Percentiles rank a stretch among this genome's conserved stretches.
Conservation (phyloP, 441 rosid genomes). For the Erodium trifolium region DNA sequence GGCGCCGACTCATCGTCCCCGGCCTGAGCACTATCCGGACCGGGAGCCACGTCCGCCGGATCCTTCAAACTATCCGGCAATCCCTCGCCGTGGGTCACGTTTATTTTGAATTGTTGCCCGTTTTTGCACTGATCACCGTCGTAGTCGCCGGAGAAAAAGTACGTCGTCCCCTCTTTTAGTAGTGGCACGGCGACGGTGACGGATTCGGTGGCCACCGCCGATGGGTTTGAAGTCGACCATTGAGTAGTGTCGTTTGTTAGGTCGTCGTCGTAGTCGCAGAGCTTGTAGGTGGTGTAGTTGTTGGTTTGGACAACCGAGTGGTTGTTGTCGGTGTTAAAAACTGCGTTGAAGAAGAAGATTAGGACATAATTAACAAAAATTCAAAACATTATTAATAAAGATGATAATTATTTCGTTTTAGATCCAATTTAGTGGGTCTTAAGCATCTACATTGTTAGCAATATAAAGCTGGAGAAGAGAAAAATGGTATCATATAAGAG, state of each 20-base stretch:
- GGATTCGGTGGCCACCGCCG: constrained; percentile 46
- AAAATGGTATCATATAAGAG: too few species aligned
- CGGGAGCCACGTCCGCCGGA: constrained; percentile 51
- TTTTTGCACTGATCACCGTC: constrained; percentile 79
- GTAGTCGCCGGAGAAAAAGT: constrained; percentile 77
- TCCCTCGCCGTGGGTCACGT: constrained; percentile 69
- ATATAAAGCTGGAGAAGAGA: too few species aligned
- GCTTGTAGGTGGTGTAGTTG: constrained; percentile 58
- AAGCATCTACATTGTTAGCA: too few species aligned
- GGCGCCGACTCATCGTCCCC: constrained; percentile 60
- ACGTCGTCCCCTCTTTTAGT: constrained; percentile 55
- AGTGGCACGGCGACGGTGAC: constrained; percentile 65
- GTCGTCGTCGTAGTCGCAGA: constrained; percentile 60
- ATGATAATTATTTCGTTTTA: too few species aligned
- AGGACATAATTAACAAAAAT: too few species aligned
- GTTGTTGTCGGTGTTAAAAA: constrained; percentile 75
- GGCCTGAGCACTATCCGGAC: constrained; percentile 43
- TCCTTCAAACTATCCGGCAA: constrained; percentile 45
- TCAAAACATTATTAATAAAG: too few species aligned
- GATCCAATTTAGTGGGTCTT: too few species aligned
- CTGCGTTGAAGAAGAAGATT: constrained; percentile 28
- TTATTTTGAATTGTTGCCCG: constrained; percentile 59
- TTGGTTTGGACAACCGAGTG: constrained; percentile 85
- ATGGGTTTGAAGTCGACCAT: constrained; percentile 71
- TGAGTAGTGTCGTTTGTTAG: constrained; percentile 40